Percentiles rank a stretch among this genome's conserved stretches.
phyloP scores from a whole-genome alignment of 345 rosid genomes.

The Lepidium sativum region DNA sequence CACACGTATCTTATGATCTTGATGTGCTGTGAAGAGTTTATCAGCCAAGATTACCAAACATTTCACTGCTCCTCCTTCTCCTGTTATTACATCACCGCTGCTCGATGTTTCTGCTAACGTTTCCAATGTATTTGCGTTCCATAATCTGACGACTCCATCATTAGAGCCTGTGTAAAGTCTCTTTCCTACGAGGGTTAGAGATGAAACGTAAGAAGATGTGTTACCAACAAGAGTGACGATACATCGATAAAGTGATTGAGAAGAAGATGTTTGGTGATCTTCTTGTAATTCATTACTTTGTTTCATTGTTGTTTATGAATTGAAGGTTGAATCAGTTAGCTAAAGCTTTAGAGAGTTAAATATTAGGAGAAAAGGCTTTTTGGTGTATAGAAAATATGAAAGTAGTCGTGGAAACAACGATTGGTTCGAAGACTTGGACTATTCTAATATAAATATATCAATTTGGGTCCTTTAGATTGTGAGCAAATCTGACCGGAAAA shows the following conservation, averaged over 20 bases:
- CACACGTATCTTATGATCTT: conserved; percentile 88
- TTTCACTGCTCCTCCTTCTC: conserved; percentile 68
- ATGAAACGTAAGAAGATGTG: conserved; percentile 50
- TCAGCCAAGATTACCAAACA: conserved; percentile 55
- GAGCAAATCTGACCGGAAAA: conserved; percentile 9
- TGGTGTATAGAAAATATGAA: conserved; percentile 1
- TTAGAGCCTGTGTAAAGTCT: conserved; percentile 67
- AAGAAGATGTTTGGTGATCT: conserved; percentile 1
- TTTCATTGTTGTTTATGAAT: conserved; percentile 16
- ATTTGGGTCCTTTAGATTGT: conserved; percentile 5
- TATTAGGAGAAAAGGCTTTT: not conserved
- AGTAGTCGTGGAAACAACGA: conserved; percentile 27
- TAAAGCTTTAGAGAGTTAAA: not conserved
- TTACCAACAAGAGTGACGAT: conserved; percentile 56
- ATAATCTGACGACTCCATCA: conserved; percentile 51
- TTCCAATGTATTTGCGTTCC: conserved; percentile 37
- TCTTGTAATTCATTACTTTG: not conserved
- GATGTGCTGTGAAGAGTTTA: conserved; percentile 86
- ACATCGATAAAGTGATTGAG: conserved; percentile 33
- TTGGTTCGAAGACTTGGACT: conserved; percentile 20
- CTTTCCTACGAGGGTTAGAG: conserved; percentile 50
- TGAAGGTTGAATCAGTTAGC: not conserved
- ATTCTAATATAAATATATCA: conserved; percentile 5
- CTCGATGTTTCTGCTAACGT: conserved; percentile 25
- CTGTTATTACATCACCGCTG: conserved; percentile 13